phyloP scores from a whole-genome alignment of 495 filamentous ascomycete species.

The Penicillium ucsense region DNA sequence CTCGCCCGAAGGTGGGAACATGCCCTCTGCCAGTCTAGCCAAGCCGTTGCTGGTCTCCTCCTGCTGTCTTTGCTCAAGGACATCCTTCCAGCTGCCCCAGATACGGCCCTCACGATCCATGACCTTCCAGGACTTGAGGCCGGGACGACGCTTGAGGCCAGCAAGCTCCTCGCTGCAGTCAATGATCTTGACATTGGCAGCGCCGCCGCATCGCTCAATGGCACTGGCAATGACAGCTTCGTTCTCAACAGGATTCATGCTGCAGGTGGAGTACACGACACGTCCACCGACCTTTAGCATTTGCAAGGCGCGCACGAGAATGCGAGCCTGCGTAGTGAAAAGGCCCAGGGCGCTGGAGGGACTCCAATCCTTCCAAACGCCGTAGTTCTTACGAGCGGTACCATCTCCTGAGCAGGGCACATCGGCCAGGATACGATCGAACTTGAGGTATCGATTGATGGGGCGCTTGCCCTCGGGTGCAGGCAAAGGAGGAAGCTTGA shows the following conservation, averaged over 20 bases:
- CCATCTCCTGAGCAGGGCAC: constrained; percentile 96
- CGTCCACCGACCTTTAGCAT: constrained; percentile 93
- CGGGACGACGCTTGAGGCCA: constrained; percentile 60
- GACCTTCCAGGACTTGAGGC: constrained; percentile 71
- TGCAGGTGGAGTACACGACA: constrained; percentile 95
- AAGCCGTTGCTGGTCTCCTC: constrained; percentile 43
- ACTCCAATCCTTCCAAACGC: constrained; percentile 90
- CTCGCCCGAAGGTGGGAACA: constrained; percentile 68
- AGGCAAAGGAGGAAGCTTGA: constrained; percentile 54
- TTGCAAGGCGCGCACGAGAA: constrained; percentile 85
- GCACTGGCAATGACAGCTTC: constrained; percentile 84
- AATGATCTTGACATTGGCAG: constrained; percentile 68
- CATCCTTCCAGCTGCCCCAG: constrained; percentile 69
- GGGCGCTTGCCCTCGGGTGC: constrained; percentile 37
- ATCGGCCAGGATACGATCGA: constrained; percentile 91
- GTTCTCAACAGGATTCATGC: constrained; percentile 95
- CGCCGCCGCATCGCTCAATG: constrained; percentile 82
- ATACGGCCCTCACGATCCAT: constrained; percentile 72
- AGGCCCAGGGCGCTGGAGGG: constrained; percentile 76
- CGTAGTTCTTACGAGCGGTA: constrained; percentile 80
- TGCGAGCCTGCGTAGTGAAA: constrained; percentile 73
- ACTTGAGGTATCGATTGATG: constrained; percentile 75
- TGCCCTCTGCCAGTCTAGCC: constrained; percentile 58
- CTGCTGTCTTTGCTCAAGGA: constrained; percentile 52
- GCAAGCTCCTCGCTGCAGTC: constrained; percentile 72